Base-by-base conservation (phyloP, 495 filamentous ascomycete genomes). In the Xylaria scruposa region DNA sequence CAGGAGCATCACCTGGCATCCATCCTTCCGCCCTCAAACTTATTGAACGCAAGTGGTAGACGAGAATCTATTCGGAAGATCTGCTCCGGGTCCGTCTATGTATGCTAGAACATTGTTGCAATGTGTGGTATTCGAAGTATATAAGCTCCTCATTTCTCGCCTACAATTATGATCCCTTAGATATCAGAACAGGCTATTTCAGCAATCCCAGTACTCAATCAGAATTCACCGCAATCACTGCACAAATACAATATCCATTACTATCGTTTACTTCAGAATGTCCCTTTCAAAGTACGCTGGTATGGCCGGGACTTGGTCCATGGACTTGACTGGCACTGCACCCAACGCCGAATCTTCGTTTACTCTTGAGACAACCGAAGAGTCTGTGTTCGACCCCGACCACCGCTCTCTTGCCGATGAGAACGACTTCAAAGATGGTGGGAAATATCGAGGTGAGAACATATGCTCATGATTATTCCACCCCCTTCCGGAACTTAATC, bases 371-470 rank as follows among this genome's bases (percentile, higher is more conserved):
- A 15, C 21, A 46, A 78, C 71, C 5, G 36, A 42, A 40, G 77
- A 78, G 69, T 73, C 75, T 9, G 42, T 78, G 31, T 75, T 73
- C 36, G 73, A 75, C 10, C 74, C 74, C 2, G 80, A 82, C 47
- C 71, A 74, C 36, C 78, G 80, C 61, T 54, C 70, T 17, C 60
- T 65, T 19, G 80, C 82, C 40, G 74, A 77, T 26, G 38, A 21
- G 13, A 62, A 65, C 9, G 76, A 83, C 40, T 78, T 75, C 58
- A 68, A 53, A 44, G 75, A 77, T 49, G 78, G 78, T 33, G 80
- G 80, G 6, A 82, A 82, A 62, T 82, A 82, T 73, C 74, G 80
- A 58, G 76, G 80, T 80, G 68, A 75, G 75, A 56, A 24, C 38
- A 61, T 40, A 1, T 17, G 7, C 60, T 21, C n/a, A 17, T 29